Evolutionary conservation across 768 basidiomycete genomes (phyloP).

Genomic region (Suillus spraguei): DNA sequence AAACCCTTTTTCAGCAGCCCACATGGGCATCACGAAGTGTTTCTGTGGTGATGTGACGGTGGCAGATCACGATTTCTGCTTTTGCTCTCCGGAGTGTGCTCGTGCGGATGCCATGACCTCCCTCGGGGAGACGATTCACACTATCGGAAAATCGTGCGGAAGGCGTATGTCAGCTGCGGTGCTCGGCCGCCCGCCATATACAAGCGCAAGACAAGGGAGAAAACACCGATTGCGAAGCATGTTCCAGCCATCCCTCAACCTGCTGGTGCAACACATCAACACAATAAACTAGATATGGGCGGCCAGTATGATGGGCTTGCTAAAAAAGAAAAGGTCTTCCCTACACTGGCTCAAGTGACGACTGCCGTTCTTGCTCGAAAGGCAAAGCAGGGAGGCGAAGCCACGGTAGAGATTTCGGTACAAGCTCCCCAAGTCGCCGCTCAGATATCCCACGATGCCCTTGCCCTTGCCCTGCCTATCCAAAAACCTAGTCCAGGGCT

Average conservation of each 20-base stretch:
- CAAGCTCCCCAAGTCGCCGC: not conserved
- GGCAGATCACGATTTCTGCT: slow-evolving; percentile 10
- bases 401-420: too few species aligned
- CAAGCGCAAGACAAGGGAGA: not conserved
- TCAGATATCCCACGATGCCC: not conserved
- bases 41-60: slow-evolving; percentile 7
- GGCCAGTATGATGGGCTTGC: not conserved
- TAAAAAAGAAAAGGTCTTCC: not conserved
- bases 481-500: not conserved
- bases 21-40: not conserved
- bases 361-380: slow-evolving; percentile 2
- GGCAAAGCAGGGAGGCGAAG: not conserved
- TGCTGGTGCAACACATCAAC: not conserved
- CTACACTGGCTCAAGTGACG: not conserved
- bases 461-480: too few species aligned
- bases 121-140: slow-evolving; percentile 5
- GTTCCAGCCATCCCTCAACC: not conserved
- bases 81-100: slow-evolving; percentile 10
- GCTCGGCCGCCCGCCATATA: too few species aligned
- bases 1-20: not conserved
- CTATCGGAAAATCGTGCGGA: slow-evolving; percentile 9
- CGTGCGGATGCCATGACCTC: slow-evolving; percentile 4
- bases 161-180: slow-evolving; percentile 3
- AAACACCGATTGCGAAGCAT: not conserved
- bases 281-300: not conserved